phyloP scores from a whole-genome alignment of 306 rosid genomes.

The Castanea sativa region DNA sequence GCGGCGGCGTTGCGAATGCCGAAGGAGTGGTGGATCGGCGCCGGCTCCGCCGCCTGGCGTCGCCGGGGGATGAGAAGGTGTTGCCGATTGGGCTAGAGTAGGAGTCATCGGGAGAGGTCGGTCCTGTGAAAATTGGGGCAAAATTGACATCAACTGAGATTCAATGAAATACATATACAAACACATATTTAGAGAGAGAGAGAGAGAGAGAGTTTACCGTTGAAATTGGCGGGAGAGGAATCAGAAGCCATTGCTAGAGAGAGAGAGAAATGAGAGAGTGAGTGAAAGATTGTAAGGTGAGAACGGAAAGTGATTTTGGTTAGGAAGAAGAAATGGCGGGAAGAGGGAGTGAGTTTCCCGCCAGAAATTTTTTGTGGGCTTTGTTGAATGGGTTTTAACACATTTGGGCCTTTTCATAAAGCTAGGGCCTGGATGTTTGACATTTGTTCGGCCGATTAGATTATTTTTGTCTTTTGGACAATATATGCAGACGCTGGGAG shows the following conservation, averaged over 20 bases:
- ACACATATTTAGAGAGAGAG: background rate
- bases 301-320: background rate
- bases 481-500: too few species aligned
- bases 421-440: too few species aligned
- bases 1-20: conserved; percentile 54
- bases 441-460: too few species aligned
- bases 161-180: background rate
- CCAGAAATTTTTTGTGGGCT: too few species aligned
- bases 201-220: conserved; percentile 36
- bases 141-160: background rate
- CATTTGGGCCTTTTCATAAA: too few species aligned
- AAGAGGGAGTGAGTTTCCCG: too few species aligned
- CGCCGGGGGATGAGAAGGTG: conserved; percentile 68
- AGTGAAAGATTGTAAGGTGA: background rate
- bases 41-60: conserved; percentile 35
- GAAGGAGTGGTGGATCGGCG: conserved; percentile 67
- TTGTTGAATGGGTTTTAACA: too few species aligned
- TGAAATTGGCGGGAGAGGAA: conserved; percentile 57
- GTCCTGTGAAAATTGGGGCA: conserved; percentile 39
- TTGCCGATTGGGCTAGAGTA: conserved; percentile 83
- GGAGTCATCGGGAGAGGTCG: conserved; percentile 85
- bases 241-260: conserved; percentile 70
- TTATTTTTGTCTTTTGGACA: too few species aligned
- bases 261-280: background rate
- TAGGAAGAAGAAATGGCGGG: conserved; percentile 22